A percentile compares a stretch with the other conserved stretches of the same genome.
Conservation (phyloP, 2,329 filamentous ascomycete species). For the Cytospora chrysosperma region DNA sequence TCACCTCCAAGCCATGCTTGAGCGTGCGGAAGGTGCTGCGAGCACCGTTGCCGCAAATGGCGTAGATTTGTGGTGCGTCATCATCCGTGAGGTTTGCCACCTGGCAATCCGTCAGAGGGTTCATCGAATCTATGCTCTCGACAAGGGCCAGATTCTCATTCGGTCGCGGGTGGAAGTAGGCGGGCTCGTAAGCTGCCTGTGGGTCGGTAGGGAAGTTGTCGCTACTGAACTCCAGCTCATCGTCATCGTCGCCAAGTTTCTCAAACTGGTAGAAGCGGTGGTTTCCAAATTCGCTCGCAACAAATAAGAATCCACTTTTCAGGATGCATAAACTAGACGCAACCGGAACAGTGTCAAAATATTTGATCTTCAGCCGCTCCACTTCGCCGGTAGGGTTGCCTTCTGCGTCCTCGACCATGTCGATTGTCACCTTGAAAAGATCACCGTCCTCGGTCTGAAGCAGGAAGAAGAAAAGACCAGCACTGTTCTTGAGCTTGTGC, state of each 20-base stretch:
- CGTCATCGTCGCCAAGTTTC: constrained; percentile 92
- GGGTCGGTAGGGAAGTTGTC: constrained; percentile 79
- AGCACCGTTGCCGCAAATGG: constrained; percentile 83
- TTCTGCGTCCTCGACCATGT: constrained; percentile 80
- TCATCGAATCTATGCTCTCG: constrained; percentile 83
- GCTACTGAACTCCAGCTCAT: constrained; percentile 82
- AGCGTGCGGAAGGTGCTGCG: constrained; percentile 88
- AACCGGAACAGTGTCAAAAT: constrained; percentile 93
- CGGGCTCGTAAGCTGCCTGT: constrained; percentile 67
- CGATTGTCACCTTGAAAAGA: constrained; percentile 92
- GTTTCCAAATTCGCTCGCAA: constrained; percentile 88
- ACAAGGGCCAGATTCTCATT: constrained; percentile 81
- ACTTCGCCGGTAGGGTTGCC: constrained; percentile 81
- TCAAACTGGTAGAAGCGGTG: constrained; percentile 97
- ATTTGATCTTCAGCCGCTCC: constrained; percentile 84
- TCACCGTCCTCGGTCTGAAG: constrained; percentile 97
- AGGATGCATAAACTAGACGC: constrained; percentile 86
- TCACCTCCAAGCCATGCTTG: constrained; percentile 89
- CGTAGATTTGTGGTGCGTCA: constrained; percentile 95
- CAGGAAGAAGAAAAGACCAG: constrained; percentile 93
- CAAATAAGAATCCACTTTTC: constrained; percentile 93
- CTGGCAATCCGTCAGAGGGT: constrained; percentile 87
- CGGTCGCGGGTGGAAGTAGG: constrained; percentile 80
- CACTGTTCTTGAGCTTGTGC: constrained; percentile 83
- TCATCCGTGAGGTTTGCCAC: constrained; percentile 88